Evolutionary conservation across 2,329 filamentous ascomycete species (phyloP), one percentile per base, ranked within the genome.

Genomic region (Pyricularia pennisetigena): DNA sequence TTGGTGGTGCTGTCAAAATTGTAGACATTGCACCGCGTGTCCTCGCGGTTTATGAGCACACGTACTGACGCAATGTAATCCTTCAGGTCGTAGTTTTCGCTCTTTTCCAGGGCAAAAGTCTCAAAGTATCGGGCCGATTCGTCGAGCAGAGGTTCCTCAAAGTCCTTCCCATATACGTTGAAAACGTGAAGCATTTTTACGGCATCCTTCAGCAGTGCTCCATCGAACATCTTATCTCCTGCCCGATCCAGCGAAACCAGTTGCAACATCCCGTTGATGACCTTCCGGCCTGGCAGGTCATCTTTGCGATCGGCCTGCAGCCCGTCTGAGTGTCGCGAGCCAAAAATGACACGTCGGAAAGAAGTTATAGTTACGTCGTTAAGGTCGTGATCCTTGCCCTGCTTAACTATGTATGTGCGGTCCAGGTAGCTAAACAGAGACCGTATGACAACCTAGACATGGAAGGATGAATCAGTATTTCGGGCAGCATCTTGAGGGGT

Each of bases 401-500:
- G 89, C 26, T 67, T 67, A 2, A 97, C 82, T 8, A 99, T 83
- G 75, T 93, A 97, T 2, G 93, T 92, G 71, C 95, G 89, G 76
- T 99, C 94, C 71, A 99, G 85, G 75, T 94, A 99, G 80, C 93
- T 97, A 79, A 97, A 98, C 57, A 96, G 90, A 71, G 91, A 94
- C 65, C 93, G 88, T 67, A 99, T 86, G 16, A 89, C 88, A 71
- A 88, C 86, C 88, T 93, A 72, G 66, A 41, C 49, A 24, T 41
- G 28, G 10, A 26, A n/a, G 24, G 8, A 14, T 26, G 23, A 9
- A 49, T 66, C 14, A 66, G 64, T 41, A 66, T 26, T 20, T 64
- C 4, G 28, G 4, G 62, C 28, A n/a, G 28, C 62, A 29, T n/a
- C 20, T 10, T 26, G 26, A 32, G 28, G 20, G 5, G 20, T 14